A percentile compares a stretch with the other conserved stretches of the same genome.
These are phyloP conservation scores for Rhizoctonia solani DNA, from an alignment of 1,284 basidiomycete species.

Conservation along the genomic window DNA sequence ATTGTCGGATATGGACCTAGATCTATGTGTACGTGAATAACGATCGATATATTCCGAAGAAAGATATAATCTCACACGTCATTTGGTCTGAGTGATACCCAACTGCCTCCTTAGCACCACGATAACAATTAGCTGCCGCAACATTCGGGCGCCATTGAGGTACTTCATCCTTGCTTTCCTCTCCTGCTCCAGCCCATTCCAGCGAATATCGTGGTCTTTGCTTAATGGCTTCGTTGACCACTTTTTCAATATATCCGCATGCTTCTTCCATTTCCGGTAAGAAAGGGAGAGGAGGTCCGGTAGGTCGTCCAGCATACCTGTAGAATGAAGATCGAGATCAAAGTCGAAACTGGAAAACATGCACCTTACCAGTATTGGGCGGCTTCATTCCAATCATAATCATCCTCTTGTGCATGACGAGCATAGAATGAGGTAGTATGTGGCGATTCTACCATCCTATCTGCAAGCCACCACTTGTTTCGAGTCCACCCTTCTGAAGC, in stretches of 20 bases:
- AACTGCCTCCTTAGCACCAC: slow-evolving; percentile 79
- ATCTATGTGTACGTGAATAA: slow-evolving; percentile 58
- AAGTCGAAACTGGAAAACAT: background rate
- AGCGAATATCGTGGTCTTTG: slow-evolving; percentile 64
- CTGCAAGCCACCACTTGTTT: slow-evolving; percentile 85
- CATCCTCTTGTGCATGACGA: slow-evolving; percentile 48
- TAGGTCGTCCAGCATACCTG: slow-evolving; percentile 79
- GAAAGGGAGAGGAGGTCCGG: slow-evolving; percentile 63
- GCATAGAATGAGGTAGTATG: slow-evolving; percentile 82
- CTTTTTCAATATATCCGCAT: slow-evolving; percentile 71
- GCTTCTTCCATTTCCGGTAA: slow-evolving; percentile 77
- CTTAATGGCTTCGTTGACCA: slow-evolving; percentile 75
- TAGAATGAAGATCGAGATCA: slow-evolving; percentile 15
- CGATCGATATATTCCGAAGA: background rate
- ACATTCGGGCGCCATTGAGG: slow-evolving; percentile 83
- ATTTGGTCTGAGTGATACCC: slow-evolving; percentile 78
- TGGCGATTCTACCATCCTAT: slow-evolving; percentile 78
- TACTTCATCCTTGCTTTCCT: slow-evolving; percentile 39
- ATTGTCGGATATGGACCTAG: slow-evolving; percentile 92
- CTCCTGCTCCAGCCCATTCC: slow-evolving; percentile 67
- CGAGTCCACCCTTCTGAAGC: slow-evolving; percentile 66
- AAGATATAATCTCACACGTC: slow-evolving; percentile 45
- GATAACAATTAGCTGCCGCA: slow-evolving; percentile 89
- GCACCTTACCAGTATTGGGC: slow-evolving; percentile 65
- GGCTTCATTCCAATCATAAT: slow-evolving; percentile 61